Conservation (phyloP, 2,329 filamentous ascomycete species). For the Cercospora janseana region DNA sequence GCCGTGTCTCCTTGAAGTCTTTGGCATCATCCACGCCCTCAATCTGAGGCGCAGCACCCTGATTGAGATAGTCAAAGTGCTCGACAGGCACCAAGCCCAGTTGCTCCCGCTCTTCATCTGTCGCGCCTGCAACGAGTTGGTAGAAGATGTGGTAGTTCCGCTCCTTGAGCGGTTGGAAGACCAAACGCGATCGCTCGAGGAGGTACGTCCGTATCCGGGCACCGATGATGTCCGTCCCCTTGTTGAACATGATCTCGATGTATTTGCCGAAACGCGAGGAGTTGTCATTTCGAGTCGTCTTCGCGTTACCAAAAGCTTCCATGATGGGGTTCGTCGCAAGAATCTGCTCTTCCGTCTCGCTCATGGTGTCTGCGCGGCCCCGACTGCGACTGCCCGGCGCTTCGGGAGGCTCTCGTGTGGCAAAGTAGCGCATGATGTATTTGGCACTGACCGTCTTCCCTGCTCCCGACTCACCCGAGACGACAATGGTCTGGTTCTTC, state of each 20-base stretch:
- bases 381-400: constrained; percentile 75
- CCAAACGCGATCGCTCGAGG: constrained; percentile 88
- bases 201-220: constrained; percentile 96
- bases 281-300: constrained; percentile 99
- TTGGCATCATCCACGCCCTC: constrained; percentile 94
- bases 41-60: constrained; percentile 85
- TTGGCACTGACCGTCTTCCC: constrained; percentile 99
- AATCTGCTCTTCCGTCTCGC: constrained; percentile 97
- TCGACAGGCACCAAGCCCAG: constrained; percentile 78
- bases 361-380: constrained; percentile 76
- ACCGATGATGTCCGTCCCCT: constrained; percentile 91
- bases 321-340: constrained; percentile 98
- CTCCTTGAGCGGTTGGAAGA: constrained; percentile 96
- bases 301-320: constrained; percentile 99
- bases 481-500: constrained; percentile 97
- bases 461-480: constrained; percentile 98
- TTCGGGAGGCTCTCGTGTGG: constrained; percentile 90
- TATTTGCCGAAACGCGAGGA: constrained; percentile 99
- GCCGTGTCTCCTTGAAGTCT: constrained; percentile 85
- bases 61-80: constrained; percentile 93
- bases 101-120: constrained; percentile 76
- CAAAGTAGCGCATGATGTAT: constrained; percentile 99
- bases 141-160: constrained; percentile 99
- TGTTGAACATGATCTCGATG: constrained; percentile 99
- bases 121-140: constrained; percentile 89